Evolutionary conservation across 805 yeast genomes (phyloP).

Genomic region (Metschnikowia picachoensis): DNA sequence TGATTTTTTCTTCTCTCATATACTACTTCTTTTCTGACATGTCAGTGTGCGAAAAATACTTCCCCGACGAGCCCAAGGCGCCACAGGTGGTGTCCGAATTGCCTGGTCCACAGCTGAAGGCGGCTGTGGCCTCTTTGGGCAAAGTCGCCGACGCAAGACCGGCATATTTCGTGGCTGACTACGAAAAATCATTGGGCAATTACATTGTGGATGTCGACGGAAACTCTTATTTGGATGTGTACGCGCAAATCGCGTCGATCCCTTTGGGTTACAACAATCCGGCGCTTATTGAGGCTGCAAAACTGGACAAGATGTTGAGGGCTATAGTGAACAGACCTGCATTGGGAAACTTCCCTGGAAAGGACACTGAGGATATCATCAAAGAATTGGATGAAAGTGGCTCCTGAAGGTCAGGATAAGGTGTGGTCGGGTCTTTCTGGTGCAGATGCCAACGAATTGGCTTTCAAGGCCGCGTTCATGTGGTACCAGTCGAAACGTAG

Average conservation of each 20-base stretch:
- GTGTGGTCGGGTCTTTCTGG: conserved; percentile 83
- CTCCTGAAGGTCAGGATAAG: conserved; percentile 72
- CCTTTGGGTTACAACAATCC: conserved; percentile 87
- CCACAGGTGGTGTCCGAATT: conserved; percentile 62
- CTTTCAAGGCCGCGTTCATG: conserved; percentile 85
- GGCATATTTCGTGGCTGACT: conserved; percentile 72
- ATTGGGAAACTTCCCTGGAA: conserved; percentile 52
- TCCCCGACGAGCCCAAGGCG: conserved; percentile 74
- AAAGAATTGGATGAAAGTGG: conserved; percentile 50
- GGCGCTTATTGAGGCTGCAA: conserved; percentile 62
- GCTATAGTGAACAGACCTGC: conserved; percentile 84
- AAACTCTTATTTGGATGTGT: conserved; percentile 66
- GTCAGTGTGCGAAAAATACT: conserved; percentile 53
- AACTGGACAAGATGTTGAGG: conserved; percentile 63
- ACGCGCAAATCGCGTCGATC: conserved; percentile 82
- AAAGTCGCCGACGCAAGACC: conserved; percentile 69
- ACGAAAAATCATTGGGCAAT: conserved; percentile 71
- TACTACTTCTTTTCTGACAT: conserved; percentile 9
- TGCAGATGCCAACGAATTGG: conserved; percentile 85
- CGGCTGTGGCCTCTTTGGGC: conserved; percentile 50
- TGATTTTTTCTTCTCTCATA: not conserved
- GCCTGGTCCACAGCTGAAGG: conserved; percentile 74
- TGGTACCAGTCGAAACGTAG: conserved; percentile 69
- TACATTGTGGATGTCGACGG: conserved; percentile 81
- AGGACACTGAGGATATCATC: conserved; percentile 58